Evolutionary conservation across 768 basidiomycete species (phyloP), one percentile per base, ranked within the genome.

Genomic region (Clavulina sp.): DNA sequence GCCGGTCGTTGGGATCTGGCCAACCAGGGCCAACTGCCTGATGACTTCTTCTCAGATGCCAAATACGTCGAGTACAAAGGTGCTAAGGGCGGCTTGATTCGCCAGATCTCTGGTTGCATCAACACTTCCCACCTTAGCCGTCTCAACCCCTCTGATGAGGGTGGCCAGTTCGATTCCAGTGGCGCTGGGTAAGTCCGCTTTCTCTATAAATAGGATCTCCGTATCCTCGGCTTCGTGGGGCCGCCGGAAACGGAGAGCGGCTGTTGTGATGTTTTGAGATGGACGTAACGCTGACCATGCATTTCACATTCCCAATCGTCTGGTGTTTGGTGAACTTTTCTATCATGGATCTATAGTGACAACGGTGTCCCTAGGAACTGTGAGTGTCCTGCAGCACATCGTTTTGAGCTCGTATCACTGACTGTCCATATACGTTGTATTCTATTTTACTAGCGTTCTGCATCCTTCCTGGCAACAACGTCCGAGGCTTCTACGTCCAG

Each of bases 31-130:
- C 43, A 24, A 7, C 43, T 46, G 9, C 43, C 43, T 26, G 26
- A 7, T 28, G 24, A 46, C 26, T 46, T 46, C 24, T 16, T 46
- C 26, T 7, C 13, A 9, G 16, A 46, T 9, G 43, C 43, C 9
- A 46, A 46, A 24, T 46, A 16, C 26, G 43, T 24, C 9, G 13
- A 16, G 9, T 46, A 24, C 9, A 24, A 24, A 9, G 26, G 9
- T 28, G 9, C 43, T 46, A 24, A 24, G 26, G 26, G 7, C 16
- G 26, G 26, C 24, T 9, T 9, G 26, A 26, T 28, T 9, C 43
- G 43, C 7, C 43, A 46, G 43, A 46, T 46, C 43, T 9, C 43
- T 46, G 43, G 43, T 9, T 46, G 43, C 43, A 46, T 46, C 43
- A 46, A 46, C 26, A 9, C 43, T 9, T 46, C 43, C 24, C 24